phyloP scores from a whole-genome alignment of 805 yeast species.

The Yarrowia keelungensis region DNA sequence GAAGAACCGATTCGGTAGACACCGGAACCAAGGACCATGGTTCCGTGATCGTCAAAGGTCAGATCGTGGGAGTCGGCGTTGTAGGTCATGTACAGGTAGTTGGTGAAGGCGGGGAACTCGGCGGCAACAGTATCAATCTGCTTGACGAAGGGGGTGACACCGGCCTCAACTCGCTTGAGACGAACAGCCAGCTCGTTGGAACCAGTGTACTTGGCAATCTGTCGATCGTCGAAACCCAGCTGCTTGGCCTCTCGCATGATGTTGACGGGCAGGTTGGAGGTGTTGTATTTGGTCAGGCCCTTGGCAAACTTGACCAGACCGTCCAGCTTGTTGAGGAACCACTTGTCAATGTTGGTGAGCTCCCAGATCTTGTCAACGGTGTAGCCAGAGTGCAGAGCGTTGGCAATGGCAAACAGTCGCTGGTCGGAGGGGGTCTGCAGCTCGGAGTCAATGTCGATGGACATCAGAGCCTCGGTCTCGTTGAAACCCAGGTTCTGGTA shows the following conservation, averaged over 20 bases:
- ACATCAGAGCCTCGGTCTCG: conserved; percentile 81
- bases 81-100: conserved; percentile 93
- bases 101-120: conserved; percentile 96
- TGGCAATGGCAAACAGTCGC: conserved; percentile 94
- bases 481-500: conserved; percentile 93
- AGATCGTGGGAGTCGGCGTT: conserved; percentile 90
- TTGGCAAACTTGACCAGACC: conserved; percentile 76
- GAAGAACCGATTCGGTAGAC: conserved; percentile 99
- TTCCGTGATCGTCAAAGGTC: conserved; percentile 88
- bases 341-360: conserved; percentile 89
- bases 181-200: conserved; percentile 94
- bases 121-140: conserved; percentile 99
- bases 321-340: conserved; percentile 91
- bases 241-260: conserved; percentile 88
- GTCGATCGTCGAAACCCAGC: conserved; percentile 96
- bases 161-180: conserved; percentile 83
- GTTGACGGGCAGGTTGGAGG: conserved; percentile 59
- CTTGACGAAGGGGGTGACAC: conserved; percentile 89
- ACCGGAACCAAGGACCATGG: conserved; percentile 97
- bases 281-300: conserved; percentile 49
- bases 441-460: conserved; percentile 90
- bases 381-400: conserved; percentile 88
- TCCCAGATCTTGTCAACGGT: conserved; percentile 91
- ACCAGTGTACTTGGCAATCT: conserved; percentile 84
- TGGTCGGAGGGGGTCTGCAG: conserved; percentile 97